These are phyloP conservation scores for Lentithecium fluviatile DNA, from an alignment of 495 filamentous ascomycete genomes.

Conservation along the genomic window DNA sequence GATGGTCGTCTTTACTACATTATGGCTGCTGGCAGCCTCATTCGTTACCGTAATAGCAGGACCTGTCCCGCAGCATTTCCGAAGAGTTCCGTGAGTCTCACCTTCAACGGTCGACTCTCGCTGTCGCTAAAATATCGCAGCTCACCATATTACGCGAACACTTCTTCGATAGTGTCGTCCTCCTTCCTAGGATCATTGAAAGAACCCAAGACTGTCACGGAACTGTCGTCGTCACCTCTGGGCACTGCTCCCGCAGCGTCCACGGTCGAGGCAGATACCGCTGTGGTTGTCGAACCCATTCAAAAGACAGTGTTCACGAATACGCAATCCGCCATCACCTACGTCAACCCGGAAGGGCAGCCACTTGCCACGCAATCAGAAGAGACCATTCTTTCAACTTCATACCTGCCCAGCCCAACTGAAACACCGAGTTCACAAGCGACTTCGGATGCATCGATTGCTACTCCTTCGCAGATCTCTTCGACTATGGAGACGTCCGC, in stretches of 20 bases:
- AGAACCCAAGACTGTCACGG: not conserved
- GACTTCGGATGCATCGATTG: not conserved
- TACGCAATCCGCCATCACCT: constrained; percentile 18
- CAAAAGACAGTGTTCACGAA: constrained; percentile 7
- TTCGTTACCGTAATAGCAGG: constrained; percentile 26
- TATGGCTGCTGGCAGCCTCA: constrained; percentile 37
- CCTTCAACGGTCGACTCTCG: not conserved
- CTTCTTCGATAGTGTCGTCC: constrained; percentile 14
- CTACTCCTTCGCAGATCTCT: constrained; percentile 8
- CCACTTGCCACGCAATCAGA: constrained; percentile 12
- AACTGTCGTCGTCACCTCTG: not conserved
- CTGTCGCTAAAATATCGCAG: constrained; percentile 7
- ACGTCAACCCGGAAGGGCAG: constrained; percentile 13
- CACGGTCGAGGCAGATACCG: constrained; percentile 11
- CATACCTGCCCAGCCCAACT: constrained; percentile 13
- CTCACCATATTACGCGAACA: constrained; percentile 19
- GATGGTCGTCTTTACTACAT: constrained; percentile 22
- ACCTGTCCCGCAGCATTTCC: constrained; percentile 30
- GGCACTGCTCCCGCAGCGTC: no score
- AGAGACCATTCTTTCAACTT: constrained; percentile 10
- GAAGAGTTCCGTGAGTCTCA: constrained; percentile 18
- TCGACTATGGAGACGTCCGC: not conserved
- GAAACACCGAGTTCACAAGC: not conserved
- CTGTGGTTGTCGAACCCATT: constrained; percentile 18
- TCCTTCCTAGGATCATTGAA: not conserved